Base-by-base conservation (phyloP, 352 stramenopile species). In the Pythium inflatum region DNA sequence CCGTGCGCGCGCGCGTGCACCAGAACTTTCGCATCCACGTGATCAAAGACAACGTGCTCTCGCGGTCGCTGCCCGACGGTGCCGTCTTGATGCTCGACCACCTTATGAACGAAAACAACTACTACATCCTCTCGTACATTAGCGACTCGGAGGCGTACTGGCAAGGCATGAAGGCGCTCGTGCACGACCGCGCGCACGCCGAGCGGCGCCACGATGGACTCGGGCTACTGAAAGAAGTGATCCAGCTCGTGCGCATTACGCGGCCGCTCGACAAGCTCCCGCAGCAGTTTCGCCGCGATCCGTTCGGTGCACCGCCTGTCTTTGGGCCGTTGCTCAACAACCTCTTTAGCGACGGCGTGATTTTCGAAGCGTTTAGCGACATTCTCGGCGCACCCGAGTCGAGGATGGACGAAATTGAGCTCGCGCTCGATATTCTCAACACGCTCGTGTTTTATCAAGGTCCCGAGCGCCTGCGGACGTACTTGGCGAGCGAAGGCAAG, bases 21-120 rank as follows among this genome's bases (percentile, higher is more conserved):
- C 83, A 91, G 71, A 95, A 95, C 72, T 95, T 89, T 59, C 88
- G 88, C 40, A 93, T 95, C 66, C 85, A 94, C 57, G 88, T 93
- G 59, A 91, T 95, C 66, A 95, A 94, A 56, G 88, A 95, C 68
- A 94, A 93, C 55, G 81, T 95, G 46, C 50, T 95, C 20, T 87
- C 85, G 40, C 83, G 88, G n/a, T 88, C 84, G 41, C 61, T 95
- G 11, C 85, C 86, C 0, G 88, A 95, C 62, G 80, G 82, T 53
- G 87, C 82, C 27, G 82, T 89, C 36, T 79, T 93, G 50, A 84
- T 93, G 77, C 69, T 95, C 28, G 87, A 93, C 36, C 85, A 92
- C 58, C 86, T 95, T 65, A 63, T 85, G 46, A 94, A 94, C 69
- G 88, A 95, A 57, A 93, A 95, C 76, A 95, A 92, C 65, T 93